These are phyloP conservation scores for Corymbia calophylla DNA, from an alignment of 441 rosid species.

Conservation along the genomic window DNA sequence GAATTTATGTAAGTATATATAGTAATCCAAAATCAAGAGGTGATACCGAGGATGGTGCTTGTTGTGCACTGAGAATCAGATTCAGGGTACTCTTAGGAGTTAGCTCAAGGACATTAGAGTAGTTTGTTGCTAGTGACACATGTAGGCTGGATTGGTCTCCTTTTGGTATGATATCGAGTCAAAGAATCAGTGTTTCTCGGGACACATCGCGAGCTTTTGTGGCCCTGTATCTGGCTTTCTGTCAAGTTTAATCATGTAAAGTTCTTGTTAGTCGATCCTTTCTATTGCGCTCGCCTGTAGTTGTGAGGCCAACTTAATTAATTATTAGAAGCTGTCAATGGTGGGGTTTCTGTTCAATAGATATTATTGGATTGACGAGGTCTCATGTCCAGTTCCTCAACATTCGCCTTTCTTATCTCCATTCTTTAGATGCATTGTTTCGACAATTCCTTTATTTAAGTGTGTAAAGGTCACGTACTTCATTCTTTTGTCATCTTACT, in stretches of 20 bases:
- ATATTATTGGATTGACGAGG: not conserved
- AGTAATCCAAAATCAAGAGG: not conserved
- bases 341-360: not conserved
- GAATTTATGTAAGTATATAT: not conserved
- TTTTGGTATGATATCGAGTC: not conserved
- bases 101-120: not conserved
- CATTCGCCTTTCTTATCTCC: not conserved
- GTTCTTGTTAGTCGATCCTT: not conserved
- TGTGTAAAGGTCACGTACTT: not conserved
- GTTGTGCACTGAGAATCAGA: not conserved
- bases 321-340: not conserved
- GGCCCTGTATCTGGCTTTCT: not conserved
- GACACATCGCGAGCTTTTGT: not conserved
- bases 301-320: not conserved
- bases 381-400: not conserved
- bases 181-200: not conserved
- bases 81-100: not conserved
- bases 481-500: not conserved
- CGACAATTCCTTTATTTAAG: not conserved
- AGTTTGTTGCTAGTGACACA: not conserved
- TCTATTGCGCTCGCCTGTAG: not conserved
- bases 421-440: not conserved
- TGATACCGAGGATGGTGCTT: not conserved
- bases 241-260: not conserved
- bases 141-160: not conserved